Conservation (phyloP, 306 rosid genomes). For the Lathyrus sativus region DNA sequence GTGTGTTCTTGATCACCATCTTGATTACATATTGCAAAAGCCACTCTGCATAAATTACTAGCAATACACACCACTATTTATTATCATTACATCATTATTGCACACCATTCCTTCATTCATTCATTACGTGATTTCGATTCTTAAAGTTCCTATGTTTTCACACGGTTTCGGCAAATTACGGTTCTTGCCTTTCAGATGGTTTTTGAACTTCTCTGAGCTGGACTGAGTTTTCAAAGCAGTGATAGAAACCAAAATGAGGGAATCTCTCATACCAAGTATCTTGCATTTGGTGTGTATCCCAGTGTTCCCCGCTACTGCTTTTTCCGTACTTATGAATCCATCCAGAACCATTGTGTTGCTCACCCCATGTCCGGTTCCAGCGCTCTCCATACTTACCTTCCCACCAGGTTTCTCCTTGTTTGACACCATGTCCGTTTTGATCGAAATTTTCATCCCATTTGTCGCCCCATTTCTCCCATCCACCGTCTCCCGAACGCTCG, state of each 20-base stretch:
- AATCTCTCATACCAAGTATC: constrained; percentile 93
- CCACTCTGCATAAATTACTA: background rate
- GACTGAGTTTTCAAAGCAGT: constrained; percentile 82
- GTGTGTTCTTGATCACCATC: background rate
- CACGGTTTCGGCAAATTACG: background rate
- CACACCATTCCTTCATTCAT: background rate
- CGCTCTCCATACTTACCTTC: constrained; percentile 75
- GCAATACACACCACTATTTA: background rate
- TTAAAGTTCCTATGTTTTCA: constrained; percentile 16
- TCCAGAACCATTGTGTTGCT: constrained; percentile 84
- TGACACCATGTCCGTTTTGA: constrained; percentile 61
- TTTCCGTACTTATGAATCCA: constrained; percentile 96
- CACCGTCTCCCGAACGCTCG: constrained; percentile 68
- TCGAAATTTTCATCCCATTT: constrained; percentile 97
- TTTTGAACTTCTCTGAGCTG: constrained; percentile 83
- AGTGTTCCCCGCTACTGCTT: constrained; percentile 96
- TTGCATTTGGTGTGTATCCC: constrained; percentile 83
- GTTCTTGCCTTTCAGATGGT: constrained; percentile 53
- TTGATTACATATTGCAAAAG: background rate
- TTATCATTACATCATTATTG: background rate
- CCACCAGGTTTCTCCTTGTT: constrained; percentile 99
- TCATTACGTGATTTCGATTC: no score
- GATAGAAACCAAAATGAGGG: constrained; percentile 87
- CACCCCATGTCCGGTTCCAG: constrained; percentile 98
- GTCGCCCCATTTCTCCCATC: constrained; percentile 99